Conservation (phyloP, 2,329 filamentous ascomycete genomes). For the Lachnellula cervina region DNA sequence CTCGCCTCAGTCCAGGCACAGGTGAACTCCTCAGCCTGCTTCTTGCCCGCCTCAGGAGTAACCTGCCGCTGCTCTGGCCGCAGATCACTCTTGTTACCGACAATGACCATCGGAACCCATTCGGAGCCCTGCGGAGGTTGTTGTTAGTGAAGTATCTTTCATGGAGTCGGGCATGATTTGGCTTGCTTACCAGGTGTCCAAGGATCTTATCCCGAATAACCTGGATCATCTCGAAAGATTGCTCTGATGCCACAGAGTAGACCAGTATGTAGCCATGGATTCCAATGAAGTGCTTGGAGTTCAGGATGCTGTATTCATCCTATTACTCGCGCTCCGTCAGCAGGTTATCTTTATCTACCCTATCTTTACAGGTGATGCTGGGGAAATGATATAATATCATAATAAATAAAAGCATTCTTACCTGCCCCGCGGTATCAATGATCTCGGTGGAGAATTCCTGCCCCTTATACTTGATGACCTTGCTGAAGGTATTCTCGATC, state of each 20-base stretch:
- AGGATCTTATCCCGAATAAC: conserved; percentile 97
- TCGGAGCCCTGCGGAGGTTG: conserved; percentile 66
- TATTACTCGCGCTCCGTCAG: conserved; percentile 33
- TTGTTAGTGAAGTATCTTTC: not conserved
- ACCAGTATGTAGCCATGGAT: conserved; percentile 99
- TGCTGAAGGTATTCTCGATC: conserved; percentile 98
- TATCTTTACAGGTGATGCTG: not conserved
- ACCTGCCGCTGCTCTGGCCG: conserved; percentile 92
- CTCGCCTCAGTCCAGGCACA: conserved; percentile 95
- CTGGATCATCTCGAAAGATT: conserved; percentile 95
- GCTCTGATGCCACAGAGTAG: conserved; percentile 91
- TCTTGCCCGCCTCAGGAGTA: conserved; percentile 75
- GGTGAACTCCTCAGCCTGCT: conserved; percentile 77
- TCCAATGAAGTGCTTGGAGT: conserved; percentile 98
- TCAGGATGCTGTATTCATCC: conserved; percentile 98
- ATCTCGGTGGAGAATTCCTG: conserved; percentile 96
- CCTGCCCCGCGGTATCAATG: conserved; percentile 94
- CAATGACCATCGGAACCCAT: conserved; percentile 86
- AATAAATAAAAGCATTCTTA: conserved; percentile 37
- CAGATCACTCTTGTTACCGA: conserved; percentile 96
- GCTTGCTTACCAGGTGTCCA: conserved; percentile 75
- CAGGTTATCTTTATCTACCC: not conserved
- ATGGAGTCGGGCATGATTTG: not conserved
- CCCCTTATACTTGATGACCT: conserved; percentile 85
- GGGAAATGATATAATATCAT: not conserved